Evolutionary conservation across 75 land plant species (phyloP), one percentile per base, ranked within the genome.

Genomic region (Sequoiadendron giganteum): DNA sequence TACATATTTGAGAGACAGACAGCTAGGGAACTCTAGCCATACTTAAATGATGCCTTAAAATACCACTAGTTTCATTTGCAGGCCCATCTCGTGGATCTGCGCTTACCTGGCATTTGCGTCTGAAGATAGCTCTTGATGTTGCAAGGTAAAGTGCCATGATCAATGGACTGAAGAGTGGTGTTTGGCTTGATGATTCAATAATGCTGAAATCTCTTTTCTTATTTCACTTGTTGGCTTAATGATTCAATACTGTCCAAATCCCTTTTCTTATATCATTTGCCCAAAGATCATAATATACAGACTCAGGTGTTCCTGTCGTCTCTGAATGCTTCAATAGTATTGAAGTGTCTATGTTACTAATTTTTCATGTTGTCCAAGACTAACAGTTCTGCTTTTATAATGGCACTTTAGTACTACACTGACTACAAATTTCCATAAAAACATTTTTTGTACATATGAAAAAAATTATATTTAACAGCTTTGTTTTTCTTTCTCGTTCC

Each of bases 41-140:
- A n/a, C 32, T 43, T 28, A 14, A 45, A 82, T 45, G 1, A n/a
- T 82, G 30, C n/a, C 84, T 82, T 82, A n/a, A n/a, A 43, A n/a
- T 82, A 19, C 19, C 8, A 45, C 49, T 82, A 34, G 52, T 82
- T 82, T 82, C 49, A 82, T 49, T 82, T 49, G 86, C 91, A 91
- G 92, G 92, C 5, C 87, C 92, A 48, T 87, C 92, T 32, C 79
- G 45, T 38, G 92, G 92, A 77, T 40, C 89, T 55, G 89, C 89
- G 19, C 89, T 91, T 47, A 86, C 88, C 9, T 91, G 92, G 92
- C 47, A 85, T 85, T 42, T 91, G 30, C 92, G 92, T 30, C 56
- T 91, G 58, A 91, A 91, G 48, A 88, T 91, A 43, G 92, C 92
- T 21, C 92, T 91, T 90, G 92, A 91, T 38, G 89, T 91, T 18